phyloP scores from a whole-genome alignment of 352 stramenopile species.

The Globisporangium orthogonon region DNA sequence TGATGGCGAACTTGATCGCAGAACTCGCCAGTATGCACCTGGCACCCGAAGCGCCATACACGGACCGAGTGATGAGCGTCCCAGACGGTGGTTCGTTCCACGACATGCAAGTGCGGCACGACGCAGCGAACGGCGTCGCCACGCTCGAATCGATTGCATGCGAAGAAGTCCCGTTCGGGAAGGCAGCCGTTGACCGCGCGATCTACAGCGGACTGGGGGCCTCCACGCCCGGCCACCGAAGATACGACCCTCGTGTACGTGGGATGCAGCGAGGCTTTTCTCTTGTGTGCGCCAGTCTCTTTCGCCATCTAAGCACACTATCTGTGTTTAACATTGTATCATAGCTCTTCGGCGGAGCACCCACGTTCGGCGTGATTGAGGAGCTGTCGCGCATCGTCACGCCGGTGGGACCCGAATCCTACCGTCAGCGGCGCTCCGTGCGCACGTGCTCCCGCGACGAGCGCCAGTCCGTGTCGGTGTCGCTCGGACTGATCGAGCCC shows the following conservation, averaged over 20 bases:
- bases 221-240: background rate
- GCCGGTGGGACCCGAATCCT: background rate
- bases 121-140: background rate
- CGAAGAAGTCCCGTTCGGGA: background rate
- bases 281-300: too few species aligned
- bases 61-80: background rate
- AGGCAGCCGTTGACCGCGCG: background rate
- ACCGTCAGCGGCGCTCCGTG: background rate
- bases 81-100: background rate
- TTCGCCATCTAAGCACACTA: too few species aligned
- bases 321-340: too few species aligned
- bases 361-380: background rate
- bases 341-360: background rate
- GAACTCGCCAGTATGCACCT: background rate
- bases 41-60: background rate
- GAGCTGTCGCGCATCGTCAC: background rate
- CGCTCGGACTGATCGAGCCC: background rate
- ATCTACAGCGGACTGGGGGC: background rate
- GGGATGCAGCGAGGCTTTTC: too few species aligned
- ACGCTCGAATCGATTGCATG: background rate
- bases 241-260: background rate
- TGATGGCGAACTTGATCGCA: background rate
- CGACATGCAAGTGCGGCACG: background rate
- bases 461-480: background rate
- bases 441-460: background rate